Evolutionary conservation across 2,329 filamentous ascomycete genomes (phyloP).

Genomic region (Microdochium bolleyi): DNA sequence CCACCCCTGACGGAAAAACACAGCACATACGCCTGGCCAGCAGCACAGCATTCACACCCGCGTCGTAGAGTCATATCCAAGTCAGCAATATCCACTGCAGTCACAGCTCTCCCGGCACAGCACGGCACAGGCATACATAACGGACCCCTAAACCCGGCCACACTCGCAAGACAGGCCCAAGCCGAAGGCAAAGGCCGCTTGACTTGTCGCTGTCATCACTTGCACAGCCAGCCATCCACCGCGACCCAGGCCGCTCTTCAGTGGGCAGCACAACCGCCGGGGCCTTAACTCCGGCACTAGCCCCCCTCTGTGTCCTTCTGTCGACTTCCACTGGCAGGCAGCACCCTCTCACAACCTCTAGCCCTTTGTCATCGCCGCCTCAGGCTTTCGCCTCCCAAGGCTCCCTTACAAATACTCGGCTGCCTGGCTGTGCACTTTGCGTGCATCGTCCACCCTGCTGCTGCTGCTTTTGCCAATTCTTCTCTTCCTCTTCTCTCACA

Average conservation of each 20-base stretch:
- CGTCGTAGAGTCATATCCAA: not conserved
- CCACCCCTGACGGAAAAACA: too few species aligned
- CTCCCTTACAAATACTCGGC: slow-evolving; percentile 1
- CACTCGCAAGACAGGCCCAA: not conserved
- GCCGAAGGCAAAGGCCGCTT: not conserved
- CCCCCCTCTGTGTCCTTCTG: not conserved
- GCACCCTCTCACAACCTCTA: not conserved
- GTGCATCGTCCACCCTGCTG: not conserved
- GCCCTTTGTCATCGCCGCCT: not conserved
- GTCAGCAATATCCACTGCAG: not conserved
- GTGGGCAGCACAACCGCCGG: not conserved
- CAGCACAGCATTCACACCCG: too few species aligned
- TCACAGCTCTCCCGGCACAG: not conserved
- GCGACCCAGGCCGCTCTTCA: not conserved
- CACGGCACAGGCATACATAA: too few species aligned
- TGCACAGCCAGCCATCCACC: not conserved
- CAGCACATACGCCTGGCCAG: too few species aligned
- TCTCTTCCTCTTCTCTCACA: not conserved
- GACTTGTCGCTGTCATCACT: not conserved
- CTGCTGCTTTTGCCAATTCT: not conserved
- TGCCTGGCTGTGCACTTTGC: not conserved
- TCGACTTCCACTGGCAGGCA: not conserved
- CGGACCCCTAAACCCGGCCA: not conserved
- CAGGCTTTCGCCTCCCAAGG: not conserved
- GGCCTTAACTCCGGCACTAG: not conserved